These are phyloP conservation scores for Apocynum venetum DNA, from an alignment of 257 asterid genomes.

Conservation along the genomic window DNA sequence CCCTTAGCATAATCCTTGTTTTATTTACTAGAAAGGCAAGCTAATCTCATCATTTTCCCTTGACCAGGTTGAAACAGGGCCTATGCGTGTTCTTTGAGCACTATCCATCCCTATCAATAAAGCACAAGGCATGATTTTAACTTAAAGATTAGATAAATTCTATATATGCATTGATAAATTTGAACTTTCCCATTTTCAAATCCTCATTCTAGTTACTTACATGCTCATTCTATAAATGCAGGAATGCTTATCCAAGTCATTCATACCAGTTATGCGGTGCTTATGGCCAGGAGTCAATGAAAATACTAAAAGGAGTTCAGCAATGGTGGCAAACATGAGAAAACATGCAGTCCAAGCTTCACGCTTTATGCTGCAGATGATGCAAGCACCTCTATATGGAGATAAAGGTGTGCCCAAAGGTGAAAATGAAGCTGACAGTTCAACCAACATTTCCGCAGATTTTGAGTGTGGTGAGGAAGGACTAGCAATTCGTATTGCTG, in stretches of 20 bases:
- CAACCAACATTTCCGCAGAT: constrained; percentile 34
- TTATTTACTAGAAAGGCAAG: constrained; percentile 4
- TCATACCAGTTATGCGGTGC: constrained; percentile 69
- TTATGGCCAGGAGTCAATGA: constrained; percentile 91
- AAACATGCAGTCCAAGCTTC: constrained; percentile 92
- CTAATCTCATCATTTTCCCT: constrained; percentile 20
- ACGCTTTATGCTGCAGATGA: constrained; percentile 92
- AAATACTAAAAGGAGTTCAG: constrained; percentile 49
- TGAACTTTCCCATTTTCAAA: not conserved
- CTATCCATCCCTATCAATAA: constrained; percentile 75
- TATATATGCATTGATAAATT: not conserved
- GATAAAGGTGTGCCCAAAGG: constrained; percentile 35
- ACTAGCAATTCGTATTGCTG: constrained; percentile 75
- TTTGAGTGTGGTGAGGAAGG: constrained; percentile 88
- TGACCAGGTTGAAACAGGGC: constrained; percentile 80
- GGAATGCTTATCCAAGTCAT: constrained; percentile 77
- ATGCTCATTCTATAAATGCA: constrained; percentile 33
- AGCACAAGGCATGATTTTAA: constrained; percentile 61
- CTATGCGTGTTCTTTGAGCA: constrained; percentile 93
- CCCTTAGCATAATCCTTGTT: constrained; percentile 7
- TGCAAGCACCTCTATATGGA: constrained; percentile 64
- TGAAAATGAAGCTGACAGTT: constrained; percentile 29
- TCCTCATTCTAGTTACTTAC: not conserved
- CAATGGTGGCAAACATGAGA: constrained; percentile 71
- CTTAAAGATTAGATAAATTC: not conserved